Conservation (phyloP, 2,329 filamentous ascomycete genomes). For the Microsporum audouinii region DNA sequence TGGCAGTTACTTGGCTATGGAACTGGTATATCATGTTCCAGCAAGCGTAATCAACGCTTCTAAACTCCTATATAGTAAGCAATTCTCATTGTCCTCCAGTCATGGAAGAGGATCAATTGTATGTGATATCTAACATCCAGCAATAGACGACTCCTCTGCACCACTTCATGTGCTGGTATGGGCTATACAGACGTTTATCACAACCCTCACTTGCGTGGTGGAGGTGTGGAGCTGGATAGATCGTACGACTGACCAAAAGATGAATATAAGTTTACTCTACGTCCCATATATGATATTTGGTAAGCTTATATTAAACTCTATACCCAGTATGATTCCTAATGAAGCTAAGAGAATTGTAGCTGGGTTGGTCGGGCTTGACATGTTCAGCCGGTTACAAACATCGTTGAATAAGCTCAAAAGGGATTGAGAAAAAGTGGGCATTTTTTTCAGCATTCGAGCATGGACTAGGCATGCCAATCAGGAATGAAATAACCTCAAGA, state of each 20-base stretch:
- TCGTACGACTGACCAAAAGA: constrained; percentile 37
- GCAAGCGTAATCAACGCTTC: constrained; percentile 49
- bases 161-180: constrained; percentile 52
- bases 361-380: constrained; percentile 30
- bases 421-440: neutral
- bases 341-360: constrained; percentile 18
- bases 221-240: constrained; percentile 49
- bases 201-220: constrained; percentile 51
- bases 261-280: constrained; percentile 43
- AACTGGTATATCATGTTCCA: constrained; percentile 51
- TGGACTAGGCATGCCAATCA: too few species aligned
- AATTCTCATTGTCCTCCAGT: neutral
- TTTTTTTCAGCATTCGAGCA: neutral
- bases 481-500: too few species aligned
- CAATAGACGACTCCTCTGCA: constrained; percentile 44
- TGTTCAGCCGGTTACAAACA: constrained; percentile 24
- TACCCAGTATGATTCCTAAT: neutral
- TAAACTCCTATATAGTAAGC: constrained; percentile 41
- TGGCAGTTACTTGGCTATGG: constrained; percentile 45
- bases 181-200: constrained; percentile 48
- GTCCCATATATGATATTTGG: constrained; percentile 47
- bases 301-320: constrained; percentile 26
- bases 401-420: constrained; percentile 12
- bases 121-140: neutral
- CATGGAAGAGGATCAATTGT: neutral